Evolutionary conservation across 2,329 filamentous ascomycete species (phyloP), one percentile per base, ranked within the genome.

Genomic region (Tolypocladium sp.): DNA sequence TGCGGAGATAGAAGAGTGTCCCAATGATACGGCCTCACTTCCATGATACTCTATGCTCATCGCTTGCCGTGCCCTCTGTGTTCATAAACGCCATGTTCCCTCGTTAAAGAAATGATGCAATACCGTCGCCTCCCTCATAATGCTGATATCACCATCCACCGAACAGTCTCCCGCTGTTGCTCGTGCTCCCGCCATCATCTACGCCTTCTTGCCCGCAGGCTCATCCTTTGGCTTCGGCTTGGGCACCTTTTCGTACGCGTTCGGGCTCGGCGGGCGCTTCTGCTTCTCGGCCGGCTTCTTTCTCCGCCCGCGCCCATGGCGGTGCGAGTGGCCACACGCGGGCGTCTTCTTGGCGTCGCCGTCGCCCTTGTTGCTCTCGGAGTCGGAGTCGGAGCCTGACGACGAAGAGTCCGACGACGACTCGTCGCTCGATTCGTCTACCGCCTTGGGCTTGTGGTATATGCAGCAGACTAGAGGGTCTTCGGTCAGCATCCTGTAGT

Each of bases 401-500:
- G 79, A 81, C 17, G 85, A 86, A 12, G 59, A 58, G 27, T 57
- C 59, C 1, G 64, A 82, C 0, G 79, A 84, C 3, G 82, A 85
- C 56, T 88, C 85, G 64, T 86, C 84, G 64, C 88, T 92, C 38
- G 90, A 94, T 72, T 97, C 93, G 71, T 89, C 91, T 4, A 91
- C 86, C 13, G 81, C 84, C 65, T 88, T 89, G 8, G 91, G 87
- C 61, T 89, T 89, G 77, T 97, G 93, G 76, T 97, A 99, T 73
- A 99, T 99, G 74, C 94, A 99, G 82, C 94, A 99, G n/a, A 97
- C 94, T 96, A 35, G 33, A 5, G 10, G 1, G 20, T 15, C 10
- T 30, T 20, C 10, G 9, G 15, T 53, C 20, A 53, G 49, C 49
- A 53, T 13, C 9, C 49, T 15, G 25, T 17, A 25, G 33, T 56